phyloP scores from a whole-genome alignment of 495 filamentous ascomycete genomes.

The Podospora pseudopauciseta region DNA sequence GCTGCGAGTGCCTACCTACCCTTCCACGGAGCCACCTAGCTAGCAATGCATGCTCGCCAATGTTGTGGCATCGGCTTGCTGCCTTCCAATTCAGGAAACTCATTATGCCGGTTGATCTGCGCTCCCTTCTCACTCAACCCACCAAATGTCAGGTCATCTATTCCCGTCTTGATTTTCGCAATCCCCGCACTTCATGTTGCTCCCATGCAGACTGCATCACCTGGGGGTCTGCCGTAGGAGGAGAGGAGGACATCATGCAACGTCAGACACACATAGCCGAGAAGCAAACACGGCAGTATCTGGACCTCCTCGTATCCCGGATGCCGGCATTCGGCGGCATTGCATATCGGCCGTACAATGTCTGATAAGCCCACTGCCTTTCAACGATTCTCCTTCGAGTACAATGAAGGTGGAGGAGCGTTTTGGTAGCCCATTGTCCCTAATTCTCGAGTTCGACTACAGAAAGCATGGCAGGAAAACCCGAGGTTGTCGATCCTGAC shows the following conservation, averaged over 20 bases:
- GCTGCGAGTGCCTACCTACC: neutral
- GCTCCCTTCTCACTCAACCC: neutral
- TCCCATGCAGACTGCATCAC: constrained; percentile 13
- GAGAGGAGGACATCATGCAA: neutral
- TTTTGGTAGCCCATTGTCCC: neutral
- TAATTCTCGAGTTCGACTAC: neutral
- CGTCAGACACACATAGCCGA: constrained; percentile 6
- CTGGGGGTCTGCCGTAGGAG: neutral
- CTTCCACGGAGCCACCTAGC: neutral
- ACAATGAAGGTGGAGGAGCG: neutral
- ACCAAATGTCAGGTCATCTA: constrained; percentile 2
- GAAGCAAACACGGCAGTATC: constrained; percentile 3
- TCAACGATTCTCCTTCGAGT: neutral
- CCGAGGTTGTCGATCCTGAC: neutral
- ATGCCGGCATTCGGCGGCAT: constrained; percentile 12
- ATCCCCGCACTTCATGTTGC: constrained; percentile 14
- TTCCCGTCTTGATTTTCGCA: neutral
- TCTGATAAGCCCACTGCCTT: neutral
- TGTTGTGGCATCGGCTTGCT: neutral
- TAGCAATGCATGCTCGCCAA: neutral
- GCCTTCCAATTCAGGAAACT: constrained; percentile 8
- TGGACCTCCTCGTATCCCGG: neutral
- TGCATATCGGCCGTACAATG: neutral
- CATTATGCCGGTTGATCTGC: constrained; percentile 6
- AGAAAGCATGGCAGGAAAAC: neutral